Evolutionary conservation across 1,284 basidiomycete species (phyloP).

Genomic region (Ceratobasidium papillatum): DNA sequence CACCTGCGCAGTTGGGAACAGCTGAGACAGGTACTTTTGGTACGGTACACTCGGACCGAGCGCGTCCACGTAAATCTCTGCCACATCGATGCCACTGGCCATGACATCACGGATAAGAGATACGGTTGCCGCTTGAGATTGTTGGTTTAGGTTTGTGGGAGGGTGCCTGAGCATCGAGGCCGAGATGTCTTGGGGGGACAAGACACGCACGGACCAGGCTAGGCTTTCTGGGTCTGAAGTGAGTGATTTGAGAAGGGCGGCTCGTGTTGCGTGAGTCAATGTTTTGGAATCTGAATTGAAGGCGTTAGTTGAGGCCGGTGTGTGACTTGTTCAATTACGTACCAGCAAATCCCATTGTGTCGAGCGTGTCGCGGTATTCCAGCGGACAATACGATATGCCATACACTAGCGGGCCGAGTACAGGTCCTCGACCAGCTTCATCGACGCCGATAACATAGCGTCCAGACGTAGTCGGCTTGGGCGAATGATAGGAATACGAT

Average conservation of each 20-base stretch:
- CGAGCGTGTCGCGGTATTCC: conserved; percentile 77
- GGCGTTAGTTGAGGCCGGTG: background rate
- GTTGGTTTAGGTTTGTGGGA: conserved; percentile 90
- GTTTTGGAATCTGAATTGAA: conserved; percentile 84
- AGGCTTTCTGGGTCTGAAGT: conserved; percentile 72
- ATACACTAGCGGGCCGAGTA: conserved; percentile 94
- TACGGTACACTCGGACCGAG: conserved; percentile 89
- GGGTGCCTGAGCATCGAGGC: conserved; percentile 87
- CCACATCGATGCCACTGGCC: conserved; percentile 80
- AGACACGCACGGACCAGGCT: conserved; percentile 84
- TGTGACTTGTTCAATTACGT: conserved; percentile 30
- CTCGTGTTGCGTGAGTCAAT: conserved; percentile 76
- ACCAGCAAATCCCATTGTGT: conserved; percentile 91
- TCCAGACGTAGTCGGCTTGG: conserved; percentile 67
- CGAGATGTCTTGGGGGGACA: conserved; percentile 91
- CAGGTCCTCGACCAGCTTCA: conserved; percentile 95
- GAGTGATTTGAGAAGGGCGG: conserved; percentile 67
- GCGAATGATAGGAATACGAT: conserved; percentile 87
- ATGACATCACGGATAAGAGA: conserved; percentile 86
- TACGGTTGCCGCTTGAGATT: conserved; percentile 92
- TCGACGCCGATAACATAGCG: conserved; percentile 95
- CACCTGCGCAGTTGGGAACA: conserved; percentile 86
- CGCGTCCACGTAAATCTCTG: conserved; percentile 95
- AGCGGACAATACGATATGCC: conserved; percentile 92
- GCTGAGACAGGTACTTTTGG: conserved; percentile 76